Evolutionary conservation across 164 flowering plant genomes (phyloP).

Genomic region (Magnolia kwangsiensis): DNA sequence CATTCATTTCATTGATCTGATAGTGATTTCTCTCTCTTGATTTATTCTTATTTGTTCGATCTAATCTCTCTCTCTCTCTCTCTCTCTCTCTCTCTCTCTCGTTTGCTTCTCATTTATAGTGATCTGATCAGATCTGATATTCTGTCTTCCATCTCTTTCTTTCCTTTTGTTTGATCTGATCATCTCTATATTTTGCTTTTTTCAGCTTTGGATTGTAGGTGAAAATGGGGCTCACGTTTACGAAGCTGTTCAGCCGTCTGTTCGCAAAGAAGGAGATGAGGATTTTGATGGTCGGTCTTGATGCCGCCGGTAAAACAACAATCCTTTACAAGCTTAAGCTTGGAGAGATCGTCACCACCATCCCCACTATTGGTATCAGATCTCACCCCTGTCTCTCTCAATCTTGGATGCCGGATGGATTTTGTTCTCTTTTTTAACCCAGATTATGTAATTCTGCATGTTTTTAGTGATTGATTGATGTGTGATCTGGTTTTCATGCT

Average conservation of each 20-base stretch:
- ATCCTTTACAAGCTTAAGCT: constrained; percentile 25
- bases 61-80: background rate
- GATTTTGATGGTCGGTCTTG: constrained; percentile 25
- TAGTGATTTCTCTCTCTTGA: background rate
- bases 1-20: background rate
- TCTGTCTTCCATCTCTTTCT: background rate
- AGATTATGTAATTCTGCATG: background rate
- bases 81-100: too few relatives aligned
- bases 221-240: constrained; percentile 23
- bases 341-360: constrained; percentile 22
- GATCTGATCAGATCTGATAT: constrained; percentile 6
- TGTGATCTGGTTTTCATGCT: background rate
- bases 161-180: too few relatives aligned
- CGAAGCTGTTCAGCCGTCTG: constrained; percentile 20
- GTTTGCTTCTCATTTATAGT: background rate
- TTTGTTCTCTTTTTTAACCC: background rate
- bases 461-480: background rate
- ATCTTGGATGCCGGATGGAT: background rate
- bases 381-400: background rate
- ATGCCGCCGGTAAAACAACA: constrained; percentile 25
- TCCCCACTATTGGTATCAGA: constrained; percentile 19
- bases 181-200: background rate
- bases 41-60: background rate
- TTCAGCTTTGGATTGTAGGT: background rate
- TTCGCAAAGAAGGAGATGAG: constrained; percentile 27